These are phyloP conservation scores for Furculomyces boomerangus DNA, from an alignment of 371 early-diverging fungal species.

Conservation along the genomic window DNA sequence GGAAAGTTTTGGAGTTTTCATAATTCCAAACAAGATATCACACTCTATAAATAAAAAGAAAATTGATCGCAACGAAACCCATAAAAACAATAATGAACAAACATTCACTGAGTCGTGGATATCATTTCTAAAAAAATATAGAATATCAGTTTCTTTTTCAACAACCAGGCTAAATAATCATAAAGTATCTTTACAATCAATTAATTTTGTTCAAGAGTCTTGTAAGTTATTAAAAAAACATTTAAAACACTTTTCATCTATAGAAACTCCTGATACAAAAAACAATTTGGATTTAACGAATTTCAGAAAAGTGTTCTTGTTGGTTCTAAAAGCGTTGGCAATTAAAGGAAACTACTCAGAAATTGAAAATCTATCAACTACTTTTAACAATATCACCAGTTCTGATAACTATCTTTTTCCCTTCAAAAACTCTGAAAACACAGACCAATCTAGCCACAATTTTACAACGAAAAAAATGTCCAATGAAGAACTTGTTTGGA, in stretches of 20 bases:
- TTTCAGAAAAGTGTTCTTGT: no score
- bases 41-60: not conserved
- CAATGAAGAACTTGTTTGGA: not conserved
- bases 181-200: no score
- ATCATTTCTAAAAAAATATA: not conserved
- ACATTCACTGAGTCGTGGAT: not conserved
- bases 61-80: not conserved
- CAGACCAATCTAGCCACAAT: not conserved
- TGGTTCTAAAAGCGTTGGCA: not conserved
- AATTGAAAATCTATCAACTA: not conserved
- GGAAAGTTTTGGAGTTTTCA: slow-evolving; percentile 1
- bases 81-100: not conserved
- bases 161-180: no score
- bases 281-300: no score
- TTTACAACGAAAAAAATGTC: not conserved
- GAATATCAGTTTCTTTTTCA: not conserved
- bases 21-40: not conserved
- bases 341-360: not conserved
- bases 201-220: no score
- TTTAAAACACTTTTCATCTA: no score
- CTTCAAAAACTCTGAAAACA: not conserved
- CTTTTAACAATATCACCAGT: not conserved
- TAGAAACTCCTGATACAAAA: no score
- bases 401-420: not conserved
- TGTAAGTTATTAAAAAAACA: no score